phyloP scores from a whole-genome alignment of 306 rosid genomes.

The Senna siamea region DNA sequence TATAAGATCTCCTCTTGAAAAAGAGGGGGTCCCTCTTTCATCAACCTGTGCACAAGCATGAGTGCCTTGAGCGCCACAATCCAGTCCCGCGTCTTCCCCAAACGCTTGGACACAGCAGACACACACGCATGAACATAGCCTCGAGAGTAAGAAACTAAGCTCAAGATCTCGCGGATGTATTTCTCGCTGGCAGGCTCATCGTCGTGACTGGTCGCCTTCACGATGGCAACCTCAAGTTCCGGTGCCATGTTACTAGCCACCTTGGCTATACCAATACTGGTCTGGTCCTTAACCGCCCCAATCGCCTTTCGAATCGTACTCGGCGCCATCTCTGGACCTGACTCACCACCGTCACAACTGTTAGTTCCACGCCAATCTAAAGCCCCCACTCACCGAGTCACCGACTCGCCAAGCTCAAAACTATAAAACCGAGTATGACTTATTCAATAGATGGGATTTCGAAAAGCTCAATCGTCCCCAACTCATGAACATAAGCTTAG shows the following conservation, averaged over 20 bases:
- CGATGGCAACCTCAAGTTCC: conserved; percentile 90
- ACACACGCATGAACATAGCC: conserved; percentile 80
- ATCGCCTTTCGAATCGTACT: conserved; percentile 94
- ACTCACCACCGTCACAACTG: background rate
- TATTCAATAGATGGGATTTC: background rate
- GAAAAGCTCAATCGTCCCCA: background rate
- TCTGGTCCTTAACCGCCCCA: conserved; percentile 96
- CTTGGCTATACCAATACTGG: conserved; percentile 90
- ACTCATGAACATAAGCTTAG: background rate
- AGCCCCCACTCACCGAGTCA: conserved; percentile 5
- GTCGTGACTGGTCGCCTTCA: conserved; percentile 90
- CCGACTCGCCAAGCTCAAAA: background rate
- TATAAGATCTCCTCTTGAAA: conserved; percentile 86
- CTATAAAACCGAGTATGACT: conserved; percentile 15
- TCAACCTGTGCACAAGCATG: conserved; percentile 69
- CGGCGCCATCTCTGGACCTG: conserved; percentile 64
- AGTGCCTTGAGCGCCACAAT: conserved; percentile 85
- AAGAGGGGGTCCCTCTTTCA: conserved; percentile 75
- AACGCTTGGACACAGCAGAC: conserved; percentile 75
- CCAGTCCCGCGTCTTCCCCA: conserved; percentile 94
- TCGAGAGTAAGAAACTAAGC: conserved; percentile 70
- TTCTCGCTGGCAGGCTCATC: conserved; percentile 92
- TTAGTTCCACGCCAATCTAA: too few species aligned
- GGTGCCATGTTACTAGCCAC: conserved; percentile 93
- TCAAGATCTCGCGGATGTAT: conserved; percentile 74